A percentile compares a stretch with the other conserved stretches of the same genome.
Evolutionary conservation across 108 stramenopile genomes (phyloP).

Genomic region (Fistulifera solaris): DNA sequence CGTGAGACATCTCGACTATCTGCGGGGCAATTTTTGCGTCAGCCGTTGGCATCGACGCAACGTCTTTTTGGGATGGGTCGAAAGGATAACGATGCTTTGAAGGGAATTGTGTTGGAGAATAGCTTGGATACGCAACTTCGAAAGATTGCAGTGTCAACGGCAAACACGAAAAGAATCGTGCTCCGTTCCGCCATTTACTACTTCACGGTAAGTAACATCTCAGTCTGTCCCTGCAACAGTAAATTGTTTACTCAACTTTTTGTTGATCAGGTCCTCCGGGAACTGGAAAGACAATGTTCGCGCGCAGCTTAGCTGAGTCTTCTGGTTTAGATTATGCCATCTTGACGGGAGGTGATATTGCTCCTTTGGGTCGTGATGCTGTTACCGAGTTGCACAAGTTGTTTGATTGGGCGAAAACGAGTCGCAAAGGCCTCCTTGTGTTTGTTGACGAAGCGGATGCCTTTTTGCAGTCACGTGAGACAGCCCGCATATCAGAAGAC

Average conservation of each 20-base stretch:
- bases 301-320: slow-evolving; percentile 88
- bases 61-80: slow-evolving; percentile 60
- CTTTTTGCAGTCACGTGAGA: slow-evolving; percentile 90
- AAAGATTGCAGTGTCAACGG: slow-evolving; percentile 89
- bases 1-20: slow-evolving; percentile 91
- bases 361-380: slow-evolving; percentile 96
- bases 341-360: slow-evolving; percentile 98
- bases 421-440: slow-evolving; percentile 86
- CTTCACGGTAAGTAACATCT: slow-evolving; percentile 91
- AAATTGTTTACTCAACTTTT: slow-evolving; percentile 4
- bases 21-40: slow-evolving; percentile 38
- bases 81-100: slow-evolving; percentile 77
- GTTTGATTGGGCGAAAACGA: slow-evolving; percentile 98
- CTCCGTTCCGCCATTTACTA: slow-evolving; percentile 98
- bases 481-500: slow-evolving; percentile 89
- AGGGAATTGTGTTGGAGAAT: slow-evolving; percentile 90
- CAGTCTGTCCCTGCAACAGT: neutral
- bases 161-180: slow-evolving; percentile 95
- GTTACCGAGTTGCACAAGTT: slow-evolving; percentile 98
- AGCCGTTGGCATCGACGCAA: slow-evolving; percentile 40
- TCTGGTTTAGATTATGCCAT: slow-evolving; percentile 98
- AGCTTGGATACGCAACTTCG: slow-evolving; percentile 78
- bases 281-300: slow-evolving; percentile 99
- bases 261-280: slow-evolving; percentile 81
- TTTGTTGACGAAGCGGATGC: slow-evolving; percentile 99